Evolutionary conservation across 2,329 filamentous ascomycete species (phyloP), one percentile per base, ranked within the genome.

Genomic region (Paraphaeosphaeria minitans): DNA sequence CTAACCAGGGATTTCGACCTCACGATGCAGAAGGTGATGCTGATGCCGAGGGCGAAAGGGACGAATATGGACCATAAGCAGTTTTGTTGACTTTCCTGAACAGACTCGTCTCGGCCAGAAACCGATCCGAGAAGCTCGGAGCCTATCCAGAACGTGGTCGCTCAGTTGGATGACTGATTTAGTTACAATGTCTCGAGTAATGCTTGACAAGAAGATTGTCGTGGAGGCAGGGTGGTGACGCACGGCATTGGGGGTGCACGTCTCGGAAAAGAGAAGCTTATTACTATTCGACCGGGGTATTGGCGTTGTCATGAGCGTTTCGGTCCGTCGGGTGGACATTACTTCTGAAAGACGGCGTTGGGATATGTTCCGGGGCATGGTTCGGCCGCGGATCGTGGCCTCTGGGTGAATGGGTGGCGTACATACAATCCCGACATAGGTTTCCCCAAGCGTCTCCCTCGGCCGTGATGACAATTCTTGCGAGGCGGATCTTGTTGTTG

Each of bases 1-100:
- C 70, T 19, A 73, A 70, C 24, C 75, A 78, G 58, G 69, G 65
- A 47, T 78, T 76, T 55, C 72, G 75, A 14, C 62, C 66, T 7
- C 74, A 75, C 57, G 74, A 76, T 52, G 57, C 66, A 2, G 75
- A 77, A 55, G 69, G 68, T 22, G 75, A 78, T 56, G 72, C 74
- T 33, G 75, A 78, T 66, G 75, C 75, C 33, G 74, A 77, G 62
- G 75, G 75, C 45, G 75, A 78, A 62, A 65, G 75, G 50, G 75
- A 77, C 60, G 75, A 78, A 54, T 76, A 75, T 64, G 75, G 70
- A 14, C 67, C 70, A 37, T 75, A 64, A 58, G 14, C 21, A 29
- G 3, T 16, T 45, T 19, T 39, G n/a, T 27, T 50, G 29, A 50
- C 46, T 45, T 29, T 21, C 42, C 31, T 33, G 37, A 48, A 45